These are phyloP conservation scores for Leccinum insigne DNA, from an alignment of 1,284 basidiomycete species.

Conservation along the genomic window DNA sequence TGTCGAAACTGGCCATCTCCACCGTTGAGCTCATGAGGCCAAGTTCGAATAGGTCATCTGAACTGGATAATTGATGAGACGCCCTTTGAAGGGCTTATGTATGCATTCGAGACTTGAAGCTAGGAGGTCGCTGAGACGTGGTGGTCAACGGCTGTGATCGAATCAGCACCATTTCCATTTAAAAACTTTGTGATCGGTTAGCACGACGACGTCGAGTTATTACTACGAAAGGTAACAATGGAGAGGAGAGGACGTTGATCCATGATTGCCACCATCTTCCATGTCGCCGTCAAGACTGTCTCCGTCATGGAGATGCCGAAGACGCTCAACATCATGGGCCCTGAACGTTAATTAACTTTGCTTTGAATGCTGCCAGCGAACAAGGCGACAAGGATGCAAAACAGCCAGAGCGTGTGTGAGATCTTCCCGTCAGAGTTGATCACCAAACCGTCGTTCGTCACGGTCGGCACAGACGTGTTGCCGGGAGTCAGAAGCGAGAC, in stretches of 20 bases:
- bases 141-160: no score
- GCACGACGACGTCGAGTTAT: no score
- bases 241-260: slow-evolving; percentile 24
- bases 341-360: slow-evolving; percentile 28
- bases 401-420: slow-evolving; percentile 33
- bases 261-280: slow-evolving; percentile 23
- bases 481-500: slow-evolving; percentile 1
- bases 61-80: no score
- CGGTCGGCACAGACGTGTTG: slow-evolving; percentile 3
- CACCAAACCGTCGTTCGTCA: slow-evolving; percentile 15
- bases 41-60: no score
- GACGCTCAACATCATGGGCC: slow-evolving; percentile 17
- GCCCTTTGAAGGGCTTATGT: no score
- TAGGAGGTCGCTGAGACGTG: no score
- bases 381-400: slow-evolving; percentile 29
- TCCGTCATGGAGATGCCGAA: slow-evolving; percentile 16
- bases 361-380: slow-evolving; percentile 24
- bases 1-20: no score
- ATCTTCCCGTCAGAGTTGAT: slow-evolving; percentile 33
- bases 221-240: no score
- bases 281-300: slow-evolving; percentile 19
- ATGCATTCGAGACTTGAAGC: no score
- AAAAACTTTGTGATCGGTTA: no score
- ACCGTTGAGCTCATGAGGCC: no score
- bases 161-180: no score